Base-by-base conservation (phyloP, 352 stramenopile genomes). In the Pythium sukuiense region DNA sequence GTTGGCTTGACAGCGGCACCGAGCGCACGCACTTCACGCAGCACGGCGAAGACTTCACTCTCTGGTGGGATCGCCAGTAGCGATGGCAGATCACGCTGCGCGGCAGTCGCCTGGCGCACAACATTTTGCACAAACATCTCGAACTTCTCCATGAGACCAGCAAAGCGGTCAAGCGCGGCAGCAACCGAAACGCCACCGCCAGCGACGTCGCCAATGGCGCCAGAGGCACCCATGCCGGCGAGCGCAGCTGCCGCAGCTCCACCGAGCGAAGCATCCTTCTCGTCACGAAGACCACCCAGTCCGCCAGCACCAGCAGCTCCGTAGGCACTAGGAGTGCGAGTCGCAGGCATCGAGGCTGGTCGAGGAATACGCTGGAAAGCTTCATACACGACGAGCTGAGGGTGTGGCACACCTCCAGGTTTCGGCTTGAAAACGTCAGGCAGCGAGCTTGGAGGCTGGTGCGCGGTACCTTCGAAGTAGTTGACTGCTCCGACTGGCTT, bases 361-460 rank as follows among this genome's bases (percentile, higher is more conserved):
- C 97, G 88, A 27, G 96, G 92, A 39, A 98, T 96, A 56, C 96
- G 88, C 73, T 99, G 95, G 73, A 99, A 99, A 13, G 95, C 96
- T 65, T 99, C 97, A 71, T 99, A 99, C 24, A 99, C 95, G 6
- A 98, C 81, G 35, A 99, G 86, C 69, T 99, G 97, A 50, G 97
- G 87, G 24, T 90, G 80, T 18, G 88, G 82, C 27, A 99, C 87
- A 29, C 97, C 97, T 37, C 87, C 88, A 35, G 90, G 77, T 72
- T 98, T 98, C 1, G 97, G 97, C 68, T 97, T 95, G 39, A 99
- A 93, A 11, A 93, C 74, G 24, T 99, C 96, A 18, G 97, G 97
- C 43, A 99, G 77, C 9, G 80, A 88, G 26, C 77, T 68, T 6
- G 87, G 85, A 46, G 76, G 88, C 56, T 92, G 84, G 54, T 89